Base-by-base conservation (phyloP, 2,329 filamentous ascomycete genomes). In the Penicillium psychrosexuale region DNA sequence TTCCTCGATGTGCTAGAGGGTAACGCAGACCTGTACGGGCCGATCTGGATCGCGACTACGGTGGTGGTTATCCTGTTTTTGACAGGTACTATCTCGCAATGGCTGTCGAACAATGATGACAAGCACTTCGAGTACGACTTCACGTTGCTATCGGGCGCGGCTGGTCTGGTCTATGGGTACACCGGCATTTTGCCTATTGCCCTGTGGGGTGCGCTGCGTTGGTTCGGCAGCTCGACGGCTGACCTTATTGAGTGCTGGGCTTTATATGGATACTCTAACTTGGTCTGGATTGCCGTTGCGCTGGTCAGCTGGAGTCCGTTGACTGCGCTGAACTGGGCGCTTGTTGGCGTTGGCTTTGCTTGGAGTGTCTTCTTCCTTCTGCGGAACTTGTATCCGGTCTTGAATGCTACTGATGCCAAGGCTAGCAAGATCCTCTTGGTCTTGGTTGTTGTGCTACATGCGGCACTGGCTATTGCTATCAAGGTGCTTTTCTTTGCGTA, bases 21-120 rank as follows among this genome's bases (percentile, higher is more conserved):
- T 19, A 97, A 97, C 72, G 90, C 94, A 1, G 94, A 99, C 70
- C 79, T 99, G 33, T 99, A 99, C 79, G 93, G 93, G 1, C 94
- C 94, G 1, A 91, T 97, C 71, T 99, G 94, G 94, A 97, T 99
- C 76, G 94, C 94, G 9, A 97, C 94, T 0, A 97, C 94, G 0
- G 94, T 99, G 9, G 88, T 99, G 12, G 83, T 99, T 60, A 97
- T 99, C 57, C 77, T 99, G 31, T 99, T 99, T 76, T 74, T 99
- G 42, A 94, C 93, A 1, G 94, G 94, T 12, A 97, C 94, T 0
- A 96, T 99, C 61, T 95, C 88, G 70, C 88, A 94, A 75, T 97
- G 96, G 74, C 78, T 97, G 47, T 84, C 89, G 27, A 82, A 82
- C 24, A 83, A 83, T 40, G 82, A 84, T 51, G 82, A 82, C 47